phyloP scores from a whole-genome alignment of 192 early-diverging fungal species.

The Backusella tarrabulga region DNA sequence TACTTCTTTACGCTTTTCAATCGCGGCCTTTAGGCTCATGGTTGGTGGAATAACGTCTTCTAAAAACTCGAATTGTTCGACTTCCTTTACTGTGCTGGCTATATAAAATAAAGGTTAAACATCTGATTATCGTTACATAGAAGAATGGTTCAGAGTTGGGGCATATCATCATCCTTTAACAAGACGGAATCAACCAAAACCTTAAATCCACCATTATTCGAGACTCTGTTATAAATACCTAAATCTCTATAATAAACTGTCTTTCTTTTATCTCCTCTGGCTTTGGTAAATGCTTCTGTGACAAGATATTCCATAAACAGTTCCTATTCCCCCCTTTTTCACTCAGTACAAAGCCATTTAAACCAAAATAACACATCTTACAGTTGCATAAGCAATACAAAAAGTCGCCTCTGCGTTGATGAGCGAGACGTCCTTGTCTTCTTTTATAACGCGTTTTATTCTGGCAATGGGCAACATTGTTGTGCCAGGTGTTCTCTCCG shows the following conservation, averaged over 20 bases:
- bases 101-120: neutral
- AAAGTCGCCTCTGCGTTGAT: constrained; percentile 69
- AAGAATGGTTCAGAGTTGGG: neutral
- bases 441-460: constrained; percentile 71
- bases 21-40: constrained; percentile 41
- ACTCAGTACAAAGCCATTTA: neutral
- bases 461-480: constrained; percentile 62
- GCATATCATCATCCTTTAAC: neutral
- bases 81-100: constrained; percentile 36
- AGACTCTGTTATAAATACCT: constrained; percentile 34
- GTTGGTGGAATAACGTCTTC: constrained; percentile 48
- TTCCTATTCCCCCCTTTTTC: constrained; percentile 42
- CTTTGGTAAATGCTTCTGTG: constrained; percentile 57
- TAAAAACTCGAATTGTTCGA: constrained; percentile 37
- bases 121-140: neutral
- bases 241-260: constrained; percentile 72
- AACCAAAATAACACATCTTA: constrained; percentile 23
- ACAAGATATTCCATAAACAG: constrained; percentile 68
- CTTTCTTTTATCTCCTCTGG: constrained; percentile 67
- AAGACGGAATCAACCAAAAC: neutral
- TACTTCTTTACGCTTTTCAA: constrained; percentile 37
- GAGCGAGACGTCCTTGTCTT: constrained; percentile 69
- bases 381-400: constrained; percentile 63
- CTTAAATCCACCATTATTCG: neutral
- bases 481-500: constrained; percentile 41